These are phyloP conservation scores for Pleurotus cornucopiae DNA, from an alignment of 768 basidiomycete genomes.

Conservation along the genomic window DNA sequence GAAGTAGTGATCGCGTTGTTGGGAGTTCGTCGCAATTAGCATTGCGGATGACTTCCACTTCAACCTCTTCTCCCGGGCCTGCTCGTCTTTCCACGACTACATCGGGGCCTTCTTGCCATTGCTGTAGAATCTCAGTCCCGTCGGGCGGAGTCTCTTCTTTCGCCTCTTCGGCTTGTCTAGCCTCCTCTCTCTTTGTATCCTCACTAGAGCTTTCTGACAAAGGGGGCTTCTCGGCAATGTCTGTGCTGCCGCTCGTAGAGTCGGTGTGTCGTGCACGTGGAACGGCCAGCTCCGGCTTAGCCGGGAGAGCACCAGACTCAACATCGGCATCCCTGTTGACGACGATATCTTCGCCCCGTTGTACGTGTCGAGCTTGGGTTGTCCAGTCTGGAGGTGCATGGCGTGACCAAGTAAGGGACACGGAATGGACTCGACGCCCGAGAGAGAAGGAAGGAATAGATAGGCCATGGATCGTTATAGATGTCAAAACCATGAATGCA, in stretches of 20 bases:
- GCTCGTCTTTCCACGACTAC: conserved; percentile 57
- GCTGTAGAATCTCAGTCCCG: conserved; percentile 35
- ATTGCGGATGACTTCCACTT: conserved; percentile 58
- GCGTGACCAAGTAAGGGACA: conserved; percentile 88
- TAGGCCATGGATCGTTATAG: conserved; percentile 82
- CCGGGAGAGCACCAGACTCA: conserved; percentile 36
- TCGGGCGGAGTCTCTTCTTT: conserved; percentile 41
- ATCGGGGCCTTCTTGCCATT: conserved; percentile 74
- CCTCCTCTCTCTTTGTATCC: conserved; percentile 12
- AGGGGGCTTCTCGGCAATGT: conserved; percentile 5
- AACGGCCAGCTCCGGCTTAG: conserved; percentile 15
- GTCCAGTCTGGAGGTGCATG: conserved; percentile 83
- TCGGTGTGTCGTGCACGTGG: conserved; percentile 10
- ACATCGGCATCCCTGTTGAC: conserved; percentile 76
- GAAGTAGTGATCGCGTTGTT: conserved; percentile 12
- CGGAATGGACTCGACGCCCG: conserved; percentile 83
- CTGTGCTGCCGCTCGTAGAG: conserved; percentile 9
- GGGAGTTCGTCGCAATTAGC: conserved; percentile 14
- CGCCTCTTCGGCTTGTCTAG: conserved; percentile 11
- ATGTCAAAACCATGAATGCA: conserved; percentile 90
- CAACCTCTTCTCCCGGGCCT: conserved; percentile 64
- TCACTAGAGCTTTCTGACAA: conserved; percentile 10
- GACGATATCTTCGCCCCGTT: conserved; percentile 64
- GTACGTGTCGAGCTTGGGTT: conserved; percentile 66
- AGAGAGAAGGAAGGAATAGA: conserved; percentile 96